These are phyloP conservation scores for Ramaria sp. DNA, from an alignment of 768 basidiomycete genomes.

Conservation along the genomic window DNA sequence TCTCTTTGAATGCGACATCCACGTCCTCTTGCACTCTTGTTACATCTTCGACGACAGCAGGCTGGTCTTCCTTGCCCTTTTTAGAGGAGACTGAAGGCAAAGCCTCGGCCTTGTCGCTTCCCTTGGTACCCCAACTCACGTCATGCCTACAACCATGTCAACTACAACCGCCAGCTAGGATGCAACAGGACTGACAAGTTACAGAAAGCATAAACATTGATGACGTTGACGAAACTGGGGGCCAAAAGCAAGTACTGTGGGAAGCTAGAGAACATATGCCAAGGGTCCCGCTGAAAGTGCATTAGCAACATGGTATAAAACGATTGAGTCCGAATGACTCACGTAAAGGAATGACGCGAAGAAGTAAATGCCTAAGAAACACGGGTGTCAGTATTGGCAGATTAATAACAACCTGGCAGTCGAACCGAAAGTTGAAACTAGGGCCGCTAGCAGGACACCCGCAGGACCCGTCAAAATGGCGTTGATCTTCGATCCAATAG, in stretches of 20 bases:
- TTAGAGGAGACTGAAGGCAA: conserved; percentile 83
- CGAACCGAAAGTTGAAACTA: conserved; percentile 79
- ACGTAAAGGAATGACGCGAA: conserved; percentile 79
- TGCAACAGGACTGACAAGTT: conserved; percentile 64
- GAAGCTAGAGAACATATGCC: conserved; percentile 97
- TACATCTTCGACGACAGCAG: conserved; percentile 76
- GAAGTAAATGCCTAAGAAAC: conserved; percentile 58
- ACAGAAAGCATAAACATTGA: conserved; percentile 96
- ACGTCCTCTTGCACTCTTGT: conserved; percentile 79
- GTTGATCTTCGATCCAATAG: conserved; percentile 35
- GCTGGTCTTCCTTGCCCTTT: conserved; percentile 64
- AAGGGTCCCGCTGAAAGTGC: conserved; percentile 72
- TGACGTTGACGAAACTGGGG: conserved; percentile 87
- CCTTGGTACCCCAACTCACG: conserved; percentile 94
- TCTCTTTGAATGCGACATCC: conserved; percentile 85
- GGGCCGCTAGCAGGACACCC: conserved; percentile 75
- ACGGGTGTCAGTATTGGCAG: conserved; percentile 8
- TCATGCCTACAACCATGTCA: conserved; percentile 17
- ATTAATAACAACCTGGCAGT: not conserved
- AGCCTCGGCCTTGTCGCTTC: conserved; percentile 87
- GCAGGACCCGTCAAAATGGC: conserved; percentile 68
- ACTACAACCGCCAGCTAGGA: not conserved
- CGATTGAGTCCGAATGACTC: conserved; percentile 21
- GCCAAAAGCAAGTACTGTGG: conserved; percentile 84
- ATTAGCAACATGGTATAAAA: not conserved